These are phyloP conservation scores for Ascomycota sp. DNA, from an alignment of 2,329 filamentous ascomycete genomes.

Conservation along the genomic window DNA sequence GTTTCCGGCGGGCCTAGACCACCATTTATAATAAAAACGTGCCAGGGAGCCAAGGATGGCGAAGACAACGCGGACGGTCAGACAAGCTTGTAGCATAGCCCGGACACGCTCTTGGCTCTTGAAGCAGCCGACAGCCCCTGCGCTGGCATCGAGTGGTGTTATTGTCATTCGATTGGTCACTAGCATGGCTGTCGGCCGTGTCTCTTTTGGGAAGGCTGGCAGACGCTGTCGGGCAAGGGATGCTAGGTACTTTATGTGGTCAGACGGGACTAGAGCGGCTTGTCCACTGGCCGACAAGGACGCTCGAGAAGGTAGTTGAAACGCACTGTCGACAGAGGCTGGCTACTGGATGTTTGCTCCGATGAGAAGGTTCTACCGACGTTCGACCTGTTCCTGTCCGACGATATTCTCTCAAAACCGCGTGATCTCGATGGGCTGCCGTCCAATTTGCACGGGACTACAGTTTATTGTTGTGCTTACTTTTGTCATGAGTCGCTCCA, in stretches of 20 bases:
- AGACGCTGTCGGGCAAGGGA: slow-evolving; percentile 13
- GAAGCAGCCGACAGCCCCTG: slow-evolving; percentile 10
- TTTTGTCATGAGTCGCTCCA: no score
- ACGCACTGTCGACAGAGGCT: background rate
- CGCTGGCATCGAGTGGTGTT: slow-evolving; percentile 8
- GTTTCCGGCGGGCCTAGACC: background rate
- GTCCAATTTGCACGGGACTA: no score
- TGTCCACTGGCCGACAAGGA: background rate
- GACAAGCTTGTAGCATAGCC: slow-evolving; percentile 8
- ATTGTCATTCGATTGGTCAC: slow-evolving; percentile 12
- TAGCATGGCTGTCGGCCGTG: slow-evolving; percentile 9
- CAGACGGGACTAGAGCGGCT: slow-evolving; percentile 9
- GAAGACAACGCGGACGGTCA: slow-evolving; percentile 15
- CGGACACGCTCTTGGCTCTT: slow-evolving; percentile 11
- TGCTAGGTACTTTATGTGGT: slow-evolving; percentile 13
- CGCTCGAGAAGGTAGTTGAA: background rate
- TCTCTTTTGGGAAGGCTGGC: slow-evolving; percentile 10
- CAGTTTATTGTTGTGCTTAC: no score
- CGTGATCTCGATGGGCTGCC: no score
- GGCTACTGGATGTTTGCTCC: background rate
- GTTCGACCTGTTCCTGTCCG: background rate
- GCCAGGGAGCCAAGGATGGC: slow-evolving; percentile 13
- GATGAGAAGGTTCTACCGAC: background rate
- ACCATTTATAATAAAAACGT: slow-evolving; percentile 7
- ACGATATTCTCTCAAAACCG: background rate